Base-by-base conservation (phyloP, 345 rosid species). In the Dovyalis caffra region DNA sequence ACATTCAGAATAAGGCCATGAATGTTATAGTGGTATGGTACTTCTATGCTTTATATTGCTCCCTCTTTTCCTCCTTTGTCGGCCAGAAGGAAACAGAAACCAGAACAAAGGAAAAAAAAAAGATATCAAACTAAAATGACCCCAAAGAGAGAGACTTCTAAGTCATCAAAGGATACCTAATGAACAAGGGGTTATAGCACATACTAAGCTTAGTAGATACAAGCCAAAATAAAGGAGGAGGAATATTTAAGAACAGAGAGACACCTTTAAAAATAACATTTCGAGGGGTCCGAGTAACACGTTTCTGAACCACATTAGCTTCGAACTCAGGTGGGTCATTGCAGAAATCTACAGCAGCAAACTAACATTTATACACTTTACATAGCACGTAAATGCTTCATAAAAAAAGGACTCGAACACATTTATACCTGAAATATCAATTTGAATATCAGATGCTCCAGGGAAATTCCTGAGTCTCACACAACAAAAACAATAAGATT, bases 221-320 rank as follows among this genome's bases (percentile, higher is more conserved):
- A 49, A 32, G 26, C 61, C 61, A 73, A 49, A 10, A 35, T 65
- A 64, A 58, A 68, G 10, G 1, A 14, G 5, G 7, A 1, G 31
- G 5, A 25, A 70, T 12, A 4, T 45, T 37, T 15, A 38, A 43
- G 63, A 70, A 58, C 45, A n/a, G 72, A 28, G 51, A 68, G 4
- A 64, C 76, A 93, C 99, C 98, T 93, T 87, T 93, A 40, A 96
- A 82, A 64, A 93, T 66, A 64, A 92, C 80, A 80, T 90, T 96
- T 68, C 79, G 86, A 51, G 93, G 83, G 66, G 97, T 76, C 37
- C 90, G 88, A 71, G 79, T 64, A 56, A 86, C 75, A 15, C 64
- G 89, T 47, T 86, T 88, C 77, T 82, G 90, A 79, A 82, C 86
- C 60, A 67, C 80, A 77, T 69, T 83, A 53, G 86, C 79, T 45